Evolutionary conservation across 2,329 filamentous ascomycete genomes (phyloP).

Genomic region (Pyrenophora graminea): DNA sequence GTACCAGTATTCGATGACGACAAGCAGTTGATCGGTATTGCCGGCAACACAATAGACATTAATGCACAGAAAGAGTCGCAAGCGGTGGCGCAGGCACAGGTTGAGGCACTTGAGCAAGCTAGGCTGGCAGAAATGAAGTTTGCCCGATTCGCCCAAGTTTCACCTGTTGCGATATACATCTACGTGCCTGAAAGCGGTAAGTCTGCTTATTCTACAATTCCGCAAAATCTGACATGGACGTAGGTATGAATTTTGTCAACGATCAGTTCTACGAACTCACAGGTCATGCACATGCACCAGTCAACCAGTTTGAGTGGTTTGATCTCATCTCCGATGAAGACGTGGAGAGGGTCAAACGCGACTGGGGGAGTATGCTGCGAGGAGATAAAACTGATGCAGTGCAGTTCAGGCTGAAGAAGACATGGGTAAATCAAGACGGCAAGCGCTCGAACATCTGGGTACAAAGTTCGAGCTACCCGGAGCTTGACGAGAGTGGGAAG

Average conservation of each 20-base stretch:
- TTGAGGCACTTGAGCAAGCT: constrained; percentile 34
- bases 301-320: constrained; percentile 24
- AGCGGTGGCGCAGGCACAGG: constrained; percentile 23
- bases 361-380: constrained; percentile 24
- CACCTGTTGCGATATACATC: constrained; percentile 34
- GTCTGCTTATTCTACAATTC: not conserved
- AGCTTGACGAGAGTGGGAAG: constrained; percentile 28
- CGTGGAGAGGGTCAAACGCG: constrained; percentile 15
- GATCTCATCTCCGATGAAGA: constrained; percentile 30
- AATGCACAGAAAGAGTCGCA: constrained; percentile 38
- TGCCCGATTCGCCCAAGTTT: constrained; percentile 31
- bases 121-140: constrained; percentile 33
- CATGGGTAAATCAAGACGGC: constrained; percentile 34
- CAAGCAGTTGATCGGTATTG: constrained; percentile 32
- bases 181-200: constrained; percentile 27
- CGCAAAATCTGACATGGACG: not conserved
- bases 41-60: constrained; percentile 41
- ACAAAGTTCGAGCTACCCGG: constrained; percentile 30
- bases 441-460: constrained; percentile 32
- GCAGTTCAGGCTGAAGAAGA: constrained; percentile 35
- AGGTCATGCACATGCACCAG: constrained; percentile 17
- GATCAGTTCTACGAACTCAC: constrained; percentile 37
- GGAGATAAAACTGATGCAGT: constrained; percentile 21
- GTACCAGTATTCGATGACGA: constrained; percentile 37
- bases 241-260: constrained; percentile 36